phyloP scores from a whole-genome alignment of 208 protist species.

The Leishmania mexicana region DNA sequence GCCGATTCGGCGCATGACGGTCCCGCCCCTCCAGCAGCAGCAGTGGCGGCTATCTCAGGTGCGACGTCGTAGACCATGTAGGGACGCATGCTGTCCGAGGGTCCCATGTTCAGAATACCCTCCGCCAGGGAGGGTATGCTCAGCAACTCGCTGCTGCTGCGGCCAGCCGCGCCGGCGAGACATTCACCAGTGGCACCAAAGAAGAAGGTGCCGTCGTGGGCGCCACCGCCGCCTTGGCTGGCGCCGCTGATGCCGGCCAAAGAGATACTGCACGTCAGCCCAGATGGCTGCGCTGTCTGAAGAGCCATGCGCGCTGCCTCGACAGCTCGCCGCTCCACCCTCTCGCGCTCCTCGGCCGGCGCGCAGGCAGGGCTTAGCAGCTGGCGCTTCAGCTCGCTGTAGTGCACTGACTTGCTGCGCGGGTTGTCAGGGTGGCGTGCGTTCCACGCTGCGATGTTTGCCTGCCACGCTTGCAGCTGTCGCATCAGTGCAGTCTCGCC shows the following conservation, averaged over 20 bases:
- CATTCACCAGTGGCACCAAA: conserved; percentile 21
- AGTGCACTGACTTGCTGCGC: conserved; percentile 18
- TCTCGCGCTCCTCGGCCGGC: conserved; percentile 53
- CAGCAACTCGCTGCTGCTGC: background rate
- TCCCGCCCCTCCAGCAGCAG: background rate
- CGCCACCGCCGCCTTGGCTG: conserved; percentile 6
- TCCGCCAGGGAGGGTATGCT: background rate
- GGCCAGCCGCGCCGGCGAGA: conserved; percentile 1
- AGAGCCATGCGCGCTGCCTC: conserved; percentile 24
- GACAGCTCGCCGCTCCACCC: conserved; percentile 16
- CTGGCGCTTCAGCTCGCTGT: conserved; percentile 33
- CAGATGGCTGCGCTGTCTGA: conserved; percentile 12
- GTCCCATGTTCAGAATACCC: conserved; percentile 11
- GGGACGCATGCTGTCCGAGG: conserved; percentile 49
- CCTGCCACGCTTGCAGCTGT: conserved; percentile 41
- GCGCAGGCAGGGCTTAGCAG: conserved; percentile 31
- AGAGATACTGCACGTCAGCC: conserved; percentile 6
- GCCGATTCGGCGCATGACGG: background rate
- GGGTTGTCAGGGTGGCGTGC: conserved; percentile 20
- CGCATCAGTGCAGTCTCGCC: conserved; percentile 36
- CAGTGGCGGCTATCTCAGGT: background rate
- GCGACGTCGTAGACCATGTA: conserved; percentile 46
- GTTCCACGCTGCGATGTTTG: conserved; percentile 3
- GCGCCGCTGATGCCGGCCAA: conserved; percentile 12
- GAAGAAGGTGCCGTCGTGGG: conserved; percentile 30